Conservation (phyloP, 176 grass and related monocot species). For the Cocos nucifera region DNA sequence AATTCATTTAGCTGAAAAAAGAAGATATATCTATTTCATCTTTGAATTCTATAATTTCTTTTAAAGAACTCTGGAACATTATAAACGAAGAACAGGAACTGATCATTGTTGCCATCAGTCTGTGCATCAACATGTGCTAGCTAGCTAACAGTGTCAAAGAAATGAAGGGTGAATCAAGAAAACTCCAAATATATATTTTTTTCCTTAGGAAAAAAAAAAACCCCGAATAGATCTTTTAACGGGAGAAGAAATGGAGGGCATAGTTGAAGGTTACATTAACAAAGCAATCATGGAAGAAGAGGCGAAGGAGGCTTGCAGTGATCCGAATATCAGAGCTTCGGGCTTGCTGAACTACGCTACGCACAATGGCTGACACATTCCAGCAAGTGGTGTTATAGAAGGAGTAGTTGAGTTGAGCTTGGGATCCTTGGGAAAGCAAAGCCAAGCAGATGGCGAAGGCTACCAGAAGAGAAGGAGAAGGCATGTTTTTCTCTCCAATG, state of each 20-base stretch:
- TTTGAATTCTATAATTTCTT: no score
- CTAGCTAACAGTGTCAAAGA: no score
- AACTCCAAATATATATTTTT: no score
- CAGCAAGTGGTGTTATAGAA: slow-evolving; percentile 14
- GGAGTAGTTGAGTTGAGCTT: slow-evolving; percentile 9
- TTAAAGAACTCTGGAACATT: no score
- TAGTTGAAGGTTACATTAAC: not conserved
- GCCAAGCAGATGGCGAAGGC: slow-evolving; percentile 6
- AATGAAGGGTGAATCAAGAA: no score
- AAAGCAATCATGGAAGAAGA: slow-evolving; percentile 17
- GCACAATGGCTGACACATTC: slow-evolving; percentile 9
- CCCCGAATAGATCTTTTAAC: no score
- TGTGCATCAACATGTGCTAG: no score
- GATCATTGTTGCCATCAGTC: no score
- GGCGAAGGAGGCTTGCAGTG: slow-evolving; percentile 12
- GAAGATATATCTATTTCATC: no score
- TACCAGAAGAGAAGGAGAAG: slow-evolving; percentile 1
- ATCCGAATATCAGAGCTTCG: slow-evolving; percentile 11
- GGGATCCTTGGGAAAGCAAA: not conserved
- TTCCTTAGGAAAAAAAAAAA: no score
- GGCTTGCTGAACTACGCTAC: not conserved
- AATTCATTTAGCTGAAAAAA: no score
- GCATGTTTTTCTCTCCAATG: not conserved
- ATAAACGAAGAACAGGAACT: no score
- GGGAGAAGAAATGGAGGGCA: not conserved